Conservation (phyloP, 2,329 filamentous ascomycete genomes). For the Thielaviopsis punctulata region DNA sequence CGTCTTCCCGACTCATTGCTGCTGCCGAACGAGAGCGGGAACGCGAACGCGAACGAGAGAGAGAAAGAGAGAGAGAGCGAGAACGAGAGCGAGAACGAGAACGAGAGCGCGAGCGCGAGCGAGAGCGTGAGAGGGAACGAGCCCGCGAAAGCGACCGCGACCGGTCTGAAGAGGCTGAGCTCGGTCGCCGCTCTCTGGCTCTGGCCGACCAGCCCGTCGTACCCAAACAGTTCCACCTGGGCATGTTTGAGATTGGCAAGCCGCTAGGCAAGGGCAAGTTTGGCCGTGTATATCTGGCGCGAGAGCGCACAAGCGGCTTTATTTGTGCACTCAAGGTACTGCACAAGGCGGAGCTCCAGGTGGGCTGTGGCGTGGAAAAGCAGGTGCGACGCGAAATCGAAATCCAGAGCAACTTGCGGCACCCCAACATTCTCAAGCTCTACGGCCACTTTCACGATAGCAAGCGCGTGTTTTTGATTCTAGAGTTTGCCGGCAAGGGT, state of each 20-base stretch:
- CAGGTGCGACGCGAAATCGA: constrained; percentile 78
- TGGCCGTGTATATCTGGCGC: constrained; percentile 68
- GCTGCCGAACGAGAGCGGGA: constrained; percentile 7
- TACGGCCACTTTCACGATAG: constrained; percentile 82
- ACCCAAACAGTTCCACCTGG: constrained; percentile 60
- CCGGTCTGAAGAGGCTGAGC: constrained; percentile 41
- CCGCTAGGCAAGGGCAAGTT: constrained; percentile 80
- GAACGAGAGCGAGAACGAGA: too few species aligned
- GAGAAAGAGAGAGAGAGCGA: too few species aligned
- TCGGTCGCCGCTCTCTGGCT: constrained; percentile 33
- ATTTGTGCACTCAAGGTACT: constrained; percentile 76
- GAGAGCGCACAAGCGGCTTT: constrained; percentile 62
- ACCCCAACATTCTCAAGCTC: constrained; percentile 69
- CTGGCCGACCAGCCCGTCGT: constrained; percentile 39
- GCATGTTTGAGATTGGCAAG: constrained; percentile 87
- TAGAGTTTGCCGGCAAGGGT: constrained; percentile 73
- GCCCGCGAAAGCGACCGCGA: constrained; percentile 6
- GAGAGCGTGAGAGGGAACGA: constrained; percentile 3
- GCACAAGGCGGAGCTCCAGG: constrained; percentile 67
- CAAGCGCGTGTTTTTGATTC: constrained; percentile 72
- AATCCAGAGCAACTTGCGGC: constrained; percentile 73
- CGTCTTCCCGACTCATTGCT: constrained; percentile 1
- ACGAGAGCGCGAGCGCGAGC: not conserved
- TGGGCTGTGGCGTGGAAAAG: constrained; percentile 57
- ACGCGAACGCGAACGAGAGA: constrained; percentile 6